A percentile compares a stretch with the other conserved stretches of the same genome.
phyloP scores from a whole-genome alignment of 2,329 filamentous ascomycete species.

The Trichoderma endophyticum region DNA sequence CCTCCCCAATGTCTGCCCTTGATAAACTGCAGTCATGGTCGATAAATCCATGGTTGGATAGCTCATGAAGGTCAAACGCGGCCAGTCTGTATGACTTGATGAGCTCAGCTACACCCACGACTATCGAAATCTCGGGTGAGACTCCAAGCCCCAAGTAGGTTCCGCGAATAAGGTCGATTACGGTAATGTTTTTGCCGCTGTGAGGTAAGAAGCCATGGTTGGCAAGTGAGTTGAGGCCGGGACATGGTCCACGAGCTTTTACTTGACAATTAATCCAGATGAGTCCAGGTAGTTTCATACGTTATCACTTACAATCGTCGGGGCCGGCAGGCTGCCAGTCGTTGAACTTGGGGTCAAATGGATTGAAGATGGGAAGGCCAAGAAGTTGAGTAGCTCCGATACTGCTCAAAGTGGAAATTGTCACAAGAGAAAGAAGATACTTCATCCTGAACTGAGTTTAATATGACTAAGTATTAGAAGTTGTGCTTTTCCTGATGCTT shows the following conservation, averaged over 20 bases:
- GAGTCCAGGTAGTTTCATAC: rapidly evolving
- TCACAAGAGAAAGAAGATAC: background rate
- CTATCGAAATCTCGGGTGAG: background rate
- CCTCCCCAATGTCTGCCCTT: background rate
- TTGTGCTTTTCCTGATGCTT: background rate
- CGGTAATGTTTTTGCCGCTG: slow-evolving; percentile 6
- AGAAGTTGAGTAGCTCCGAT: background rate
- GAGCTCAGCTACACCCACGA: background rate
- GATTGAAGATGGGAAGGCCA: background rate
- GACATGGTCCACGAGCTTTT: slow-evolving; percentile 5
- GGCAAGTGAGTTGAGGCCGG: slow-evolving; percentile 7
- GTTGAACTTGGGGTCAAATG: background rate
- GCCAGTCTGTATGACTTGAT: slow-evolving; percentile 1
- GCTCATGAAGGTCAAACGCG: background rate
- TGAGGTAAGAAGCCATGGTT: slow-evolving; percentile 12
- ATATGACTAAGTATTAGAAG: background rate
- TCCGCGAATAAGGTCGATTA: background rate
- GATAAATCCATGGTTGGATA: slow-evolving; percentile 1
- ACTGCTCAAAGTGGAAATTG: background rate
- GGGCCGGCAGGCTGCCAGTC: background rate
- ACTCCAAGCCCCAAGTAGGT: background rate
- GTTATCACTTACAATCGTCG: background rate
- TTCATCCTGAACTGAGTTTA: background rate
- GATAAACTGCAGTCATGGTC: slow-evolving; percentile 9
- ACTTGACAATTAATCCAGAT: background rate